Conservation (phyloP, 805 yeast genomes). For the Cephaloascus albidus region DNA sequence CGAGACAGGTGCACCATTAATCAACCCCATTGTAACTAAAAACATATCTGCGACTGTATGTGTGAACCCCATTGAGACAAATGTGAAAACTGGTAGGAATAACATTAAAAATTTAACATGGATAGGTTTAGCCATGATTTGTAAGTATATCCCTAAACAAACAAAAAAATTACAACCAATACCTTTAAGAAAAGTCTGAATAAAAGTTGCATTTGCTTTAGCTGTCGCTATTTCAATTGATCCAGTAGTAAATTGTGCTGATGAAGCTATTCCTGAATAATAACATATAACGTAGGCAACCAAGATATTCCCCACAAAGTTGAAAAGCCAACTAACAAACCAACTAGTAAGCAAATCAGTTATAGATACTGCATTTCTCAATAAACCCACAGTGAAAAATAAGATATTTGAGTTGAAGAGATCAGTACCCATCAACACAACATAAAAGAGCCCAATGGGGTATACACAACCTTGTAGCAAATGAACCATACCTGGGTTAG, state of each 20-base stretch:
- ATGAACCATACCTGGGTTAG: conserved; percentile 43
- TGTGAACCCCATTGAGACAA: conserved; percentile 71
- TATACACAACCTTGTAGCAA: conserved; percentile 53
- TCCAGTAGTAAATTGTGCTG: conserved; percentile 33
- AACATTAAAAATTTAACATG: conserved; percentile 66
- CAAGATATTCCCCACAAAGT: conserved; percentile 55
- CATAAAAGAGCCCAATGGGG: conserved; percentile 69
- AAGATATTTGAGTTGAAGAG: conserved; percentile 67
- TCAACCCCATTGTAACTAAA: conserved; percentile 52
- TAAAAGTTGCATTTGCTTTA: conserved; percentile 37
- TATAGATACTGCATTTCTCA: conserved; percentile 61
- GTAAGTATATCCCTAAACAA: conserved; percentile 65
- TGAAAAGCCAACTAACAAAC: conserved; percentile 58
- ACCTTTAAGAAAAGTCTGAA: conserved; percentile 58
- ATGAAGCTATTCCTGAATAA: conserved; percentile 38
- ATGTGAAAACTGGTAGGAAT: conserved; percentile 62
- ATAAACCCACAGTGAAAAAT: conserved; percentile 59
- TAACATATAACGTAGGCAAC: conserved; percentile 57
- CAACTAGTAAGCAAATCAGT: conserved; percentile 58
- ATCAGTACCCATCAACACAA: conserved; percentile 68
- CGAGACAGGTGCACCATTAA: conserved; percentile 55
- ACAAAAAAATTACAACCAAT: conserved; percentile 76
- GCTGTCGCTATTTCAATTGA: conserved; percentile 36
- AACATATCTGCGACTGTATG: conserved; percentile 83
- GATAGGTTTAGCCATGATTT: conserved; percentile 68